Evolutionary conservation across 2,329 filamentous ascomycete genomes (phyloP).

Genomic region (Didymellaceae sp.): DNA sequence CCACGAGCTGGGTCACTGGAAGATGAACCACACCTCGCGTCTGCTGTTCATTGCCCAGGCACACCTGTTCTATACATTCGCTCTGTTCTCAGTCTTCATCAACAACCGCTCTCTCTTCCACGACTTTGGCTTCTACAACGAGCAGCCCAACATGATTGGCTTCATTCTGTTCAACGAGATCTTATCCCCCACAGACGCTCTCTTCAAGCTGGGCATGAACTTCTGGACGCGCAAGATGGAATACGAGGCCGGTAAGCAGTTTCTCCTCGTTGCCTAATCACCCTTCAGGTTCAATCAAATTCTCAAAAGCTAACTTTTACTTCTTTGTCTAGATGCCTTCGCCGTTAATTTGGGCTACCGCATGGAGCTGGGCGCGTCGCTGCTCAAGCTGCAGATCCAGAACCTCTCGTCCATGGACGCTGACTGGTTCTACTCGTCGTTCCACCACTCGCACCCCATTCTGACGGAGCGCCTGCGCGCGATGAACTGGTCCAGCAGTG

Average conservation of each 20-base stretch:
- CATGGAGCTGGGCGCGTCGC: slow-evolving; percentile 79
- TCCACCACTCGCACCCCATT: slow-evolving; percentile 98
- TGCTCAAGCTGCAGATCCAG: slow-evolving; percentile 98
- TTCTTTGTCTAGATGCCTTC: slow-evolving; percentile 81
- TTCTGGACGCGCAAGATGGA: slow-evolving; percentile 92
- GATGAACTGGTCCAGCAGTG: slow-evolving; percentile 79
- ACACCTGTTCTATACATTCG: slow-evolving; percentile 96
- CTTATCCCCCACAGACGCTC: slow-evolving; percentile 90
- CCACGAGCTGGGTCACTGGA: slow-evolving; percentile 98
- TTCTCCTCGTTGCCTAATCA: slow-evolving; percentile 23
- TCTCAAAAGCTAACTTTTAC: not conserved
- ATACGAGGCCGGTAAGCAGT: slow-evolving; percentile 77
- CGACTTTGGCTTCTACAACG: slow-evolving; percentile 84
- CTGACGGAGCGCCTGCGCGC: slow-evolving; percentile 91
- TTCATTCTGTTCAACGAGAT: slow-evolving; percentile 98
- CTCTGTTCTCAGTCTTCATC: slow-evolving; percentile 95
- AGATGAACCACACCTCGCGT: slow-evolving; percentile 90
- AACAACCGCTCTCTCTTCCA: slow-evolving; percentile 91
- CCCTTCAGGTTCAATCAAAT: too few relatives aligned
- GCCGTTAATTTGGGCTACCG: slow-evolving; percentile 84
- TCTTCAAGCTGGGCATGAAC: slow-evolving; percentile 96
- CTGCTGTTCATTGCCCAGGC: slow-evolving; percentile 81
- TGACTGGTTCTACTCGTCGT: slow-evolving; percentile 97
- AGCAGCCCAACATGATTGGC: slow-evolving; percentile 92
- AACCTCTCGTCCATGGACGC: slow-evolving; percentile 99